Conservation (phyloP, 176 grass and related monocot species). For the Oryza nivara region DNA sequence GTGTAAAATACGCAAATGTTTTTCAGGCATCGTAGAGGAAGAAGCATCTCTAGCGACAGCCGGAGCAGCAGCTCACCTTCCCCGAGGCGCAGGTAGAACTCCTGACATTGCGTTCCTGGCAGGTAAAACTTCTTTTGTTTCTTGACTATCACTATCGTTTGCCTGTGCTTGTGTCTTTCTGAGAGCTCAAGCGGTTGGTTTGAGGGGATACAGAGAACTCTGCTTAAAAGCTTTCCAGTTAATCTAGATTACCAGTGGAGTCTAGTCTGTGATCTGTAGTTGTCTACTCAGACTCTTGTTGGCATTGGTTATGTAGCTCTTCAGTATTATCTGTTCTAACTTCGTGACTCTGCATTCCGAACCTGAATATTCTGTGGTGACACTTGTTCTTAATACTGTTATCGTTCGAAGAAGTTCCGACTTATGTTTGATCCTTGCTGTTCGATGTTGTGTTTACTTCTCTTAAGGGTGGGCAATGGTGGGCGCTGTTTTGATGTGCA, state of each 20-base stretch:
- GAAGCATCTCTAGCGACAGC: constrained; percentile 76
- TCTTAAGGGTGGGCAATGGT: too few relatives aligned
- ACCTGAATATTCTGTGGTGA: background rate
- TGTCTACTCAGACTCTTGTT: background rate
- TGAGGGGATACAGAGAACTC: constrained; percentile 7
- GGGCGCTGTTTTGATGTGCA: too few relatives aligned
- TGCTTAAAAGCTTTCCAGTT: constrained; percentile 9
- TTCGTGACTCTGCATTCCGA: background rate
- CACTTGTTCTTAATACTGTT: background rate
- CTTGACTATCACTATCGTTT: constrained; percentile 51
- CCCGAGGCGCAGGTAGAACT: constrained; percentile 66
- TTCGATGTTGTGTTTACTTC: background rate
- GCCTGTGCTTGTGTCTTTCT: constrained; percentile 56
- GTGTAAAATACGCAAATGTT: background rate
- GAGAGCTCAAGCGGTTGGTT: constrained; percentile 53
- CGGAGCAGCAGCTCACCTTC: constrained; percentile 81
- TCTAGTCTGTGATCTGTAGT: constrained; percentile 31
- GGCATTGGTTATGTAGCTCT: background rate
- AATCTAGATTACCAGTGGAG: constrained; percentile 26
- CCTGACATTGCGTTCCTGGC: constrained; percentile 29
- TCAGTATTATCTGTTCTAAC: constrained; percentile 7
- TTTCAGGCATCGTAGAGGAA: constrained; percentile 82
- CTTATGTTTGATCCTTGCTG: background rate
- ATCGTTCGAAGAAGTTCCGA: background rate
- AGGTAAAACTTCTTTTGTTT: constrained; percentile 61